Base-by-base conservation (phyloP, 2,329 filamentous ascomycete species). In the Alternaria brassicicola region DNA sequence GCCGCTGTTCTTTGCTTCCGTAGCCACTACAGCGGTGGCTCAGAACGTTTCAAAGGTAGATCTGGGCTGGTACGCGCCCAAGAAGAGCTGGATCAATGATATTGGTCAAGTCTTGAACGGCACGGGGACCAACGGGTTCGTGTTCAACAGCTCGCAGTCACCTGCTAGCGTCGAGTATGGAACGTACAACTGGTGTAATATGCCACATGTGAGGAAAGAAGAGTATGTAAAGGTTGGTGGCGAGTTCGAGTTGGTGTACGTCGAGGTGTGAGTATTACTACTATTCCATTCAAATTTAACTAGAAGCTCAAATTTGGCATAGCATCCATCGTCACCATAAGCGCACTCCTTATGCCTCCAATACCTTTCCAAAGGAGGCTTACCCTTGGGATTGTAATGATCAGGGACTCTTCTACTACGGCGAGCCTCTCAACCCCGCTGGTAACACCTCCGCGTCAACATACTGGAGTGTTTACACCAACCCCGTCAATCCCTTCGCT, bases 171-270 rank as follows among this genome's bases (percentile, higher is more conserved):
- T 76, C 0, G 66, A 80, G 35, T 89, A 90, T 76, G 86, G 86
- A 6, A 82, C 79, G 1, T 93, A 93, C 77, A 92, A 94, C 75
- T 94, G 83, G 83, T 95, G 91, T 77, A 93, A 95, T 71, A 95
- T 95, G 90, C 91, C 92, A 1, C 92, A 94, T 78, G 89, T 91
- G n/a, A 84, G 90, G 30, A 78, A 75, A 21, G 76, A 77, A 13
- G 89, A 91, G 68, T 95, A 95, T 70, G 75, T 82, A 13, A 82
- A 77, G 59, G 79, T 84, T 0, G 67, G 79, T 1, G 63, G 76
- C 0, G 84, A 84, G n/a, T 92, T 86, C 71, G 80, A 87, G 66
- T 79, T 95, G 49, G 78, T 84, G 68, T 94, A 93, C 72, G 90
- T 94, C 7, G 91, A 94, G 78, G 79, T 93, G 87, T 90, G 76